Percentiles rank a stretch among this genome's conserved stretches.
Conservation (phyloP, 352 stramenopile genomes). For the Thraustochytrium sp. region DNA sequence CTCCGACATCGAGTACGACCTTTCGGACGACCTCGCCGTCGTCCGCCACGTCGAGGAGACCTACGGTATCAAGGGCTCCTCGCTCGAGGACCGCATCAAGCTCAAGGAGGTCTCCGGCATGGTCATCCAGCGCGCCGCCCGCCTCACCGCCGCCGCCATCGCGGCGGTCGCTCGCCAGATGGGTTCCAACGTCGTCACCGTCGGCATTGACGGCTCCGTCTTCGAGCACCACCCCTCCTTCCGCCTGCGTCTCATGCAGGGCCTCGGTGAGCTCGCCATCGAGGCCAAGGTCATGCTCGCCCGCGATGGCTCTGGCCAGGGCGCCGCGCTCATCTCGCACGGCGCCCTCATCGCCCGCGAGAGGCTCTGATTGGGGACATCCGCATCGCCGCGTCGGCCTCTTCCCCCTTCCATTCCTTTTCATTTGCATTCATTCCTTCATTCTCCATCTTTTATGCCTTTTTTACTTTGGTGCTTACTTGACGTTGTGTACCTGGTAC, state of each 20-base stretch:
- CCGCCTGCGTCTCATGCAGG: conserved; percentile 37
- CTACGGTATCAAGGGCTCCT: conserved; percentile 26
- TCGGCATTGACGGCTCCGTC: conserved; percentile 54
- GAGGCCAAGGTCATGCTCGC: conserved; percentile 42
- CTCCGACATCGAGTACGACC: conserved; percentile 43
- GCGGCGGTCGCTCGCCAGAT: conserved; percentile 49
- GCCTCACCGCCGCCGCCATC: conserved; percentile 49
- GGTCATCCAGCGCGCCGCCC: conserved; percentile 49
- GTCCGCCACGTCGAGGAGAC: background rate
- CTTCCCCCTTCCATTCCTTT: too few relatives aligned
- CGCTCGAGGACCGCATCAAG: conserved; percentile 47
- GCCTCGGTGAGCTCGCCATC: conserved; percentile 41
- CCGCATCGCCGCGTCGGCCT: too few relatives aligned
- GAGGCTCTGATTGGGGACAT: background rate
- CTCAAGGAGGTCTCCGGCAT: conserved; percentile 50
- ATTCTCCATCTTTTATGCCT: too few relatives aligned
- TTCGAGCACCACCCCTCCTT: conserved; percentile 53
- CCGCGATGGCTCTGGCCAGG: conserved; percentile 44
- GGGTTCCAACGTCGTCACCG: background rate
- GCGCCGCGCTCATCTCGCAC: conserved; percentile 47
- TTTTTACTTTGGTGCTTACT: too few relatives aligned
- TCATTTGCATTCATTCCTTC: background rate
- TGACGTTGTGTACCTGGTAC: too few relatives aligned
- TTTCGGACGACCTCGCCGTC: background rate
- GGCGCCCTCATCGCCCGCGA: background rate